Evolutionary conservation across 2,329 filamentous ascomycete species (phyloP).

Genomic region (Aspergillus pseudonomiae): DNA sequence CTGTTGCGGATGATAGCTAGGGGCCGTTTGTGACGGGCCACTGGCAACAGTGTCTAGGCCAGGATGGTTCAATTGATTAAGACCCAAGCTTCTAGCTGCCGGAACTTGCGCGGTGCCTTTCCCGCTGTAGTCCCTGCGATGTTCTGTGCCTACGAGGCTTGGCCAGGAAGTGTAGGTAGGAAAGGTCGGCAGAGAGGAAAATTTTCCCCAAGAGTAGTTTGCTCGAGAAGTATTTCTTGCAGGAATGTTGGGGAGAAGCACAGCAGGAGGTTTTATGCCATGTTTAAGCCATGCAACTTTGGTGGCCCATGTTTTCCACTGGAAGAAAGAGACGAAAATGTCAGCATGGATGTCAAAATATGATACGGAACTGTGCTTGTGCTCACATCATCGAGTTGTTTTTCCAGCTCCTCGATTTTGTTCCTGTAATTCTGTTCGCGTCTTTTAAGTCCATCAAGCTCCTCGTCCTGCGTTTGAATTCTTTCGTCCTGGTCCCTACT

Average conservation of each 20-base stretch:
- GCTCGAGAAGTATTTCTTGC: neutral
- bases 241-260: neutral
- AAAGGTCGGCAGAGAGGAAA: neutral
- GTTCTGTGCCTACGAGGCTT: neutral
- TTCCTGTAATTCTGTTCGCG: neutral
- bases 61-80: neutral
- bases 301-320: neutral
- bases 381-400: neutral
- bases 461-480: neutral
- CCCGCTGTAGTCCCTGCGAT: neutral
- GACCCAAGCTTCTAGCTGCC: neutral
- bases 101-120: neutral
- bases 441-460: neutral
- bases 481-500: neutral
- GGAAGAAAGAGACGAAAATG: neutral
- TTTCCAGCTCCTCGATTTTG: neutral
- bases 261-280: neutral
- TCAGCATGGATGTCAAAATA: neutral
- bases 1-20: neutral
- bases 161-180: neutral
- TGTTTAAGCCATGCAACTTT: neutral
- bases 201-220: neutral
- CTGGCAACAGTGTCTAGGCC: neutral
- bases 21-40: neutral
- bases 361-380: neutral